Base-by-base conservation (phyloP, 2,329 filamentous ascomycete species). In the Ophiosphaerella korrae region DNA sequence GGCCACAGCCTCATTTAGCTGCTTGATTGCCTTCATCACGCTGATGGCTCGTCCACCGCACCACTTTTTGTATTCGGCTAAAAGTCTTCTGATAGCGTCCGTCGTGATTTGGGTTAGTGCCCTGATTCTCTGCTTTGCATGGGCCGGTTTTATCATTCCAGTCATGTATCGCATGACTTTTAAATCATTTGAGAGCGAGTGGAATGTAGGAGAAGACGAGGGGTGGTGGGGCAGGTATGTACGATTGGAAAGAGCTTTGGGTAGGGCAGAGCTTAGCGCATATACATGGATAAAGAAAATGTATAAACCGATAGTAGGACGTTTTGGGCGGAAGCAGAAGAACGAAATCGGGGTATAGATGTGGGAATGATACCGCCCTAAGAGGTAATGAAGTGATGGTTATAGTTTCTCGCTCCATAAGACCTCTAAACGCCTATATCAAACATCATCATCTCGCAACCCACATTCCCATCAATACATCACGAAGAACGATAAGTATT, bases 201-300 rank as follows among this genome's bases (percentile, higher is more conserved):
- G 48, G 42, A 32, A 26, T 12, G 23, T 14, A 5, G 35, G 23
- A 4, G 33, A 38, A 21, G 24, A 33, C n/a, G 5, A 16, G 16
- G 34, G 48, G 18, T 50, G 48, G 42, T 50, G 42, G 48, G 42
- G 31, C 7, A n/a, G 37, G 9, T 45, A 42, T 42, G 21, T 46
- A 23, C n/a, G 38, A 23, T 6, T 38, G 3, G 36, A 38, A 38
- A 38, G 36, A 38, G 36, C 36, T 11, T 23, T 38, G 16, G 36
- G 13, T 5, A 38, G 36, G 3, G 36, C 14, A 5, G 36, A 38
- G 14, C 36, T 16, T 38, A 12, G 36, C 9, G 36, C 14, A 23
- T 38, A 38, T 38, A 23, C 14, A 23, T 5, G 13, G 14, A 18
- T 11, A 14, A 38, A 38, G 36, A 16, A 23, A 14, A 14, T 38